Conservation (phyloP, 139 green algal genomes). For the Dunaliella primolecta region DNA sequence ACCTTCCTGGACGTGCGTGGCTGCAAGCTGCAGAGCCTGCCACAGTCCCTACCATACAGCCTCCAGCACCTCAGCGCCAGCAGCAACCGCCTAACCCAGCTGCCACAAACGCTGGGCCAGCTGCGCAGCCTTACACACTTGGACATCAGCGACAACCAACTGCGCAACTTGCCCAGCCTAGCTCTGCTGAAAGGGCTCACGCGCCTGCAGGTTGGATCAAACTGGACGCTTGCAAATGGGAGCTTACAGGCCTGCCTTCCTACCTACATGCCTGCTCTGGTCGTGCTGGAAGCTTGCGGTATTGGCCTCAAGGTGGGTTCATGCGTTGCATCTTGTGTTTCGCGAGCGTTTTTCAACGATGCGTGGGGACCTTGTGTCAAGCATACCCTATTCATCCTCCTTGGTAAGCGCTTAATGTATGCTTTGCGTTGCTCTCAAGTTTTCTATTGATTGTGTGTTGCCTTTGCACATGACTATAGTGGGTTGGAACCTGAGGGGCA, state of each 20-base stretch:
- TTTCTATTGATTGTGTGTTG: too few relatives aligned
- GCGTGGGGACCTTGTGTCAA: too few relatives aligned
- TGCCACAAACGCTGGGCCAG: slow-evolving; percentile 16
- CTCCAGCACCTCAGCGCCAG: slow-evolving; percentile 1
- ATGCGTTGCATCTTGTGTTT: too few relatives aligned
- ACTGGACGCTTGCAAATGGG: slow-evolving; percentile 32
- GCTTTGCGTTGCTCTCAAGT: too few relatives aligned
- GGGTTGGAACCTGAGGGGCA: too few relatives aligned
- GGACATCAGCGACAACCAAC: slow-evolving; percentile 48
- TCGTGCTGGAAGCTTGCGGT: slow-evolving; percentile 33
- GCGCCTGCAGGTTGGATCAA: slow-evolving; percentile 39
- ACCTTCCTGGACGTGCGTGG: not conserved
- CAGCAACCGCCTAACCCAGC: slow-evolving; percentile 20
- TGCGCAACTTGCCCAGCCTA: slow-evolving; percentile 45
- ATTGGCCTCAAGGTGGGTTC: slow-evolving; percentile 26
- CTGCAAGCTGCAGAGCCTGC: not conserved
- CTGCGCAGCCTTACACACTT: slow-evolving; percentile 43
- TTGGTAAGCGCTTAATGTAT: too few relatives aligned
- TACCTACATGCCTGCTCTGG: not conserved
- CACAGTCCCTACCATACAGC: not conserved
- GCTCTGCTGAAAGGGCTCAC: slow-evolving; percentile 34
- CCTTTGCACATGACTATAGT: too few relatives aligned
- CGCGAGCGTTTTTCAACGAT: too few relatives aligned
- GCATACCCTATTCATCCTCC: too few relatives aligned
- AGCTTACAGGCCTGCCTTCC: slow-evolving; percentile 3